Evolutionary conservation across 2,329 filamentous ascomycete species (phyloP), one percentile per base, ranked within the genome.

Genomic region (Aspergillus sp.): DNA sequence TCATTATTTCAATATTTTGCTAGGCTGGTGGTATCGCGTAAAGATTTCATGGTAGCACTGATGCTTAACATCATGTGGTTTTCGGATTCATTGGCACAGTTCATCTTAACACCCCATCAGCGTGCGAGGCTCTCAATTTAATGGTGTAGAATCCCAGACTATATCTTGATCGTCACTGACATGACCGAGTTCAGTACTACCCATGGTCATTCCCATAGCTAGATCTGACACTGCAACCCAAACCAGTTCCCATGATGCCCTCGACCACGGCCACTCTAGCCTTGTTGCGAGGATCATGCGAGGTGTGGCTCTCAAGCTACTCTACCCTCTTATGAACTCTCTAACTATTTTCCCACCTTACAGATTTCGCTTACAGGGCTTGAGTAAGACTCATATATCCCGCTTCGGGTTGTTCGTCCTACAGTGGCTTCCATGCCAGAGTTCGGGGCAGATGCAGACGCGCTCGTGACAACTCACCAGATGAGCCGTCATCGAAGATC

Each of bases 401-500:
- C 41, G 19, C 23, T 34, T 53, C 47, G 41, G 48, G 31, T 45
- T 54, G 34, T 56, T 56, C 30, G 58, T 60, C 23, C 58, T 60
- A 60, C 58, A 25, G 51, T 57, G 43, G 54, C 57, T 53, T 57
- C 49, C 54, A 50, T 57, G 48, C 57, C 53, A 38, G 34, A 31
- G 51, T 41, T 46, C 52, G 38, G 34, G 19, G 30, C 28, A 19
- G 50, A 30, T 34, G 28, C 50, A 41, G 34, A 41, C 41, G 45
- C 43, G 30, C 59, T 59, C 48, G 59, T 64, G 62, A 61, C 62
- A 45, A 15, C 51, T 58, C 47, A 55, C 31, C 55, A 59, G 59
- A 55, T 46, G 52, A 59, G 52, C 46, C 48, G 22, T 34, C 28
- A 25, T 55, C 50, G 54, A 46, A 43, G 7, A 51, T 45, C 28